These are phyloP conservation scores for Hygrophila difformis DNA, from an alignment of 257 asterid species.

Conservation along the genomic window DNA sequence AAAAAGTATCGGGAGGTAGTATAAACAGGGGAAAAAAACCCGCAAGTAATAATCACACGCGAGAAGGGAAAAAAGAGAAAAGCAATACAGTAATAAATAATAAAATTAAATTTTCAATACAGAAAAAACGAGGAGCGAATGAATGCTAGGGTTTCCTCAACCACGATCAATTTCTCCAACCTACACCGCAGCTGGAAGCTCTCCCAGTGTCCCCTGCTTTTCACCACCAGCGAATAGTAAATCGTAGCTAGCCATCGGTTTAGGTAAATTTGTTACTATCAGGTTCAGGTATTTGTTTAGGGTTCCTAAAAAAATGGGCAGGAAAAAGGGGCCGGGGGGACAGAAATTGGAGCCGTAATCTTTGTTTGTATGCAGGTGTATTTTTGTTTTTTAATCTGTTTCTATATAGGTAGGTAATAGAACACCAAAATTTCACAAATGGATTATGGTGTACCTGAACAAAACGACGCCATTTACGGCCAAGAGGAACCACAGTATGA, in stretches of 20 bases:
- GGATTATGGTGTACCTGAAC: constrained; percentile 83
- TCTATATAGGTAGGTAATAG: constrained; percentile 48
- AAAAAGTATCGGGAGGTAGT: too few species aligned
- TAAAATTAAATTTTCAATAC: constrained; percentile 5
- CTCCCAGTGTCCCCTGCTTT: constrained; percentile 7
- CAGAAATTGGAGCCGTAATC: constrained; percentile 28
- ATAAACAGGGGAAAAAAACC: neutral
- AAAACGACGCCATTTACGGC: constrained; percentile 59
- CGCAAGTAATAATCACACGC: too few species aligned
- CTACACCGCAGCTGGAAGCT: constrained; percentile 23
- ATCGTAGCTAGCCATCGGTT: constrained; percentile 36
- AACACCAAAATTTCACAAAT: constrained; percentile 28
- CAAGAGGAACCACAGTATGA: constrained; percentile 57
- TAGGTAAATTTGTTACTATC: constrained; percentile 25
- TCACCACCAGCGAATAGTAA: constrained; percentile 6
- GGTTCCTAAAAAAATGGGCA: constrained; percentile 26
- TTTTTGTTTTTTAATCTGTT: constrained; percentile 3
- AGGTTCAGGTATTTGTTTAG: constrained; percentile 32
- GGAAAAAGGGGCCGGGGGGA: constrained; percentile 15
- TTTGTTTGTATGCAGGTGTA: constrained; percentile 52
- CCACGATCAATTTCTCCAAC: constrained; percentile 17
- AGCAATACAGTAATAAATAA: neutral
- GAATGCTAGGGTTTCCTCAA: constrained; percentile 46
- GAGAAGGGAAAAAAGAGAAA: neutral
- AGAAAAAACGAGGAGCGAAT: constrained; percentile 17